Base-by-base conservation (phyloP, 208 protist species). In the Tritrichomonas foetus region DNA sequence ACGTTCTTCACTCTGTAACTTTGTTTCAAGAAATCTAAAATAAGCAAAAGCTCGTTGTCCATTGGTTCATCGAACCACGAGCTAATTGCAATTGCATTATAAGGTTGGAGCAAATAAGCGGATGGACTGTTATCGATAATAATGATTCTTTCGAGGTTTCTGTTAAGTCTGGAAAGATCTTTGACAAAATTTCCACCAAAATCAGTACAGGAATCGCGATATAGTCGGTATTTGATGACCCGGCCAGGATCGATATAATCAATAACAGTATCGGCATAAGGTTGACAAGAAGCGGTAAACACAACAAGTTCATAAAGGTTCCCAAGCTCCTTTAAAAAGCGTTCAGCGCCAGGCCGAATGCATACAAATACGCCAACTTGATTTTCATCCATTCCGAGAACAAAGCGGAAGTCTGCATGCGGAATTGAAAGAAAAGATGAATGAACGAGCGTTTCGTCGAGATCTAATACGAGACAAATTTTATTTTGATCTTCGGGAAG, bases 31-130 rank as follows among this genome's bases (percentile, higher is more conserved):
- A n/a, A 33, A 14, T 89, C 47, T 0, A 89, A 2, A 3, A 89
- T 53, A 2, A n/a, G 8, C 9, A 89, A 57, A 20, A 93, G 11
- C 33, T 93, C 89, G 8, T 47, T 93, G 22, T 93, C 89, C n/a
- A 44, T 53, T 2, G 36, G 36, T 27, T 93, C 89, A 93, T 93
- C 89, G 39, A 74, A 93, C 89, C 89, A 93, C 22, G 89, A 72
- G 1, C 27, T 22, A 49, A 93, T 93, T n/a, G 50, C 13, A n/a
- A 93, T 69, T 30, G 89, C 89, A 39, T 93, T 93, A 44, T 74
- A 72, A 36, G 89, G 89, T 33, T 93, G 89, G 22, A 93, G 27
- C 3, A 64, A 16, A 74, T 93, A 93, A 30, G 89, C 30, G 22
- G 33, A 13, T 47, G 50, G 55, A 30, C 55, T 74, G 47, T 93